Percentiles rank a stretch among this genome's conserved stretches.
These are phyloP conservation scores for Aspergillus egyptiacus DNA, from an alignment of 495 filamentous ascomycete genomes.

Conservation along the genomic window DNA sequence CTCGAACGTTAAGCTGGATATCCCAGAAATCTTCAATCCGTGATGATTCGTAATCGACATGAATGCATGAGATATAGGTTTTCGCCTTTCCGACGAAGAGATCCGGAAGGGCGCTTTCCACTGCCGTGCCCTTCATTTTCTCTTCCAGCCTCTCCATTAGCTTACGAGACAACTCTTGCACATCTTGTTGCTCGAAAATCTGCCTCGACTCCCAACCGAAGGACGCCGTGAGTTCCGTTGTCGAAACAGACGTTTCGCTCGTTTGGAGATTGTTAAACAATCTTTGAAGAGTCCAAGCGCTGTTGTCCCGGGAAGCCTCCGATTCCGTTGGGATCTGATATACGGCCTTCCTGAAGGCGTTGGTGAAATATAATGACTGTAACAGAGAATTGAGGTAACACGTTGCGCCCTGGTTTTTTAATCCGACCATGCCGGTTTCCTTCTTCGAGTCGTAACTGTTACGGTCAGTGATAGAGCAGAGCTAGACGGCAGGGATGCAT, in stretches of 20 bases:
- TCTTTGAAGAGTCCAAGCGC: conserved; percentile 88
- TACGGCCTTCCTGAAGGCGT: conserved; percentile 91
- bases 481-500: conserved; percentile 16
- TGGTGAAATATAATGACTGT: conserved; percentile 96
- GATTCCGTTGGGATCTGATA: conserved; percentile 91
- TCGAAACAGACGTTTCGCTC: conserved; percentile 71
- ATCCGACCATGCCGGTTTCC: conserved; percentile 92
- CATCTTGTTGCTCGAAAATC: conserved; percentile 98
- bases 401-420: conserved; percentile 96
- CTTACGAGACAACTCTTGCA: conserved; percentile 92
- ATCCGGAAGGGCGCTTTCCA: conserved; percentile 83
- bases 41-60: conserved; percentile 94
- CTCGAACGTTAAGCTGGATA: conserved; percentile 92
- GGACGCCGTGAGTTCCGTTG: conserved; percentile 85
- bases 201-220: conserved; percentile 98
- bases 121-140: conserved; percentile 94
- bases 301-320: conserved; percentile 74
- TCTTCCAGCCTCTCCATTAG: conserved; percentile 95
- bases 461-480: conserved; percentile 17
- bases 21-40: conserved; percentile 98
- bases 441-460: conserved; percentile 92
- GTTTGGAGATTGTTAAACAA: conserved; percentile 94
- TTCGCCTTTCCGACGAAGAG: conserved; percentile 96
- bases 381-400: conserved; percentile 98
- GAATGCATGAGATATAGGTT: conserved; percentile 97